Evolutionary conservation across 208 protist species (phyloP).

Genomic region (Trypanosoma congolense): DNA sequence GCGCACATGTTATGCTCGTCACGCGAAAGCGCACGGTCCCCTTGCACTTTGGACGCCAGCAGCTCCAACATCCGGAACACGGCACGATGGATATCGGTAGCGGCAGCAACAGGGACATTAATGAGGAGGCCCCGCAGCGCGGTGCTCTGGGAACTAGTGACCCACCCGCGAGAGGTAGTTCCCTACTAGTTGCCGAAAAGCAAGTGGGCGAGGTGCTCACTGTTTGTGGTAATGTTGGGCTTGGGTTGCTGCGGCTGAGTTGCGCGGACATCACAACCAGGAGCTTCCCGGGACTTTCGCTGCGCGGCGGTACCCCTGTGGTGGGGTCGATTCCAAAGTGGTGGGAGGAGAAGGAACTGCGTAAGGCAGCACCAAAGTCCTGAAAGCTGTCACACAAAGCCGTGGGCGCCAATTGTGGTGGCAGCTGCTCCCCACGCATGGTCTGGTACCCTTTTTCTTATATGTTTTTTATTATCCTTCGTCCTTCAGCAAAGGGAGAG

Average conservation of each 20-base stretch:
- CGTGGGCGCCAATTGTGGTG: too few relatives aligned
- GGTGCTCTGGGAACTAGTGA: too few relatives aligned
- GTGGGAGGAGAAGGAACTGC: constrained; percentile 70
- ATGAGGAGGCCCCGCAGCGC: too few relatives aligned
- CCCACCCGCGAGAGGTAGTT: constrained; percentile 25
- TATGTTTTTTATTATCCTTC: too few relatives aligned
- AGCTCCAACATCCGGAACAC: background rate
- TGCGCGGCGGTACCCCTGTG: constrained; percentile 38
- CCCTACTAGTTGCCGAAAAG: constrained; percentile 30
- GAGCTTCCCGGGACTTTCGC: constrained; percentile 35
- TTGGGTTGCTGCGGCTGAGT: constrained; percentile 68
- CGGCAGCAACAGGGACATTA: too few relatives aligned
- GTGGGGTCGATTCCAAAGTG: constrained; percentile 43
- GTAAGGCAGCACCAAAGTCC: constrained; percentile 56
- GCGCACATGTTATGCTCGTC: constrained; percentile 92
- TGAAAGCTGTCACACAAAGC: background rate
- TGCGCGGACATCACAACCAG: constrained; percentile 56
- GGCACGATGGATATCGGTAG: too few relatives aligned
- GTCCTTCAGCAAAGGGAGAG: too few relatives aligned
- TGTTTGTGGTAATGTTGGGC: constrained; percentile 35
- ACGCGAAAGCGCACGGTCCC: constrained; percentile 90
- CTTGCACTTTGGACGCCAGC: constrained; percentile 27
- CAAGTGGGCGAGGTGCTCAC: constrained; percentile 64
- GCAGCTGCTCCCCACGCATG: too few relatives aligned
- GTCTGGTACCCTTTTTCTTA: too few relatives aligned